Evolutionary conservation across 2,329 filamentous ascomycete genomes (phyloP).

Genomic region (Fusarium transvaalense): DNA sequence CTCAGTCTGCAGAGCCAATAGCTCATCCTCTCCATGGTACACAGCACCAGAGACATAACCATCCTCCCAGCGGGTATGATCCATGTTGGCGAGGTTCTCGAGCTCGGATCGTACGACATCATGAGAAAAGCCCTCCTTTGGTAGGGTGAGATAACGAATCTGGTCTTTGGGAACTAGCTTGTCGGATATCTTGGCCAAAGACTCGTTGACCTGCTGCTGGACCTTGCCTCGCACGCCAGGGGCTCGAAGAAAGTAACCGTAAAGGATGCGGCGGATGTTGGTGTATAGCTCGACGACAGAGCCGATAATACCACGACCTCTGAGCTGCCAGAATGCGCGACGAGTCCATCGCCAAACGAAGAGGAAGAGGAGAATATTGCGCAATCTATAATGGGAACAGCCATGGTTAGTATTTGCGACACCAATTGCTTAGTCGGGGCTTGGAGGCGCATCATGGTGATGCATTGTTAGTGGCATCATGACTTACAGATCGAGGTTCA

Average conservation of each 20-base stretch:
- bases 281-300: constrained; percentile 80
- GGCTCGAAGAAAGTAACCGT: constrained; percentile 85
- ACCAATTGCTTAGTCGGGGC: background rate
- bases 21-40: constrained; percentile 89
- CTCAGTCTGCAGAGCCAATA: constrained; percentile 88
- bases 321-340: constrained; percentile 84
- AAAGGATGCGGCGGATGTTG: constrained; percentile 77
- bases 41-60: constrained; percentile 94
- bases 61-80: constrained; percentile 97
- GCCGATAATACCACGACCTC: constrained; percentile 88
- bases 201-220: constrained; percentile 83
- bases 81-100: constrained; percentile 81
- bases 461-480: constrained; percentile 6
- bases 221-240: constrained; percentile 91
- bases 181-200: constrained; percentile 81
- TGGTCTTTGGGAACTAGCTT: constrained; percentile 84
- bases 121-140: constrained; percentile 83
- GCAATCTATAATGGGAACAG: constrained; percentile 66
- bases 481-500: constrained; percentile 78
- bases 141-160: constrained; percentile 80
- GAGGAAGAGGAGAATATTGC: constrained; percentile 88
- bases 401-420: background rate
- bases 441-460: constrained; percentile 5
- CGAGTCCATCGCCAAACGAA: constrained; percentile 88
- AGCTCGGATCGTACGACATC: constrained; percentile 86